These are phyloP conservation scores for Papilionanthe hybrid DNA, from an alignment of 116 monocot species.

Conservation along the genomic window DNA sequence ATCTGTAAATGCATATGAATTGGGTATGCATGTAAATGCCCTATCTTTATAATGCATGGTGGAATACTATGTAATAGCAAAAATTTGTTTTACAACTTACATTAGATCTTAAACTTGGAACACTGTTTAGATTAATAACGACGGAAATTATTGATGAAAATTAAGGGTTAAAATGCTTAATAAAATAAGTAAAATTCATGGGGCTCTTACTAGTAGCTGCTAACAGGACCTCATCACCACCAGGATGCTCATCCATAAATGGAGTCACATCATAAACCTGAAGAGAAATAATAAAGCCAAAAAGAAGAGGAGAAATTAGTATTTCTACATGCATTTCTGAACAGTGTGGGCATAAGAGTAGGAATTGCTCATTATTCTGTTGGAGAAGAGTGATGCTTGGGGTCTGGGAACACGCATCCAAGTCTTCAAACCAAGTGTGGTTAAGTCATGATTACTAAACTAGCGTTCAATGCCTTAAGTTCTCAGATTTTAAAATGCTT, in stretches of 20 bases:
- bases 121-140: not conserved
- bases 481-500: no score
- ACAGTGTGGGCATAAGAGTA: not conserved
- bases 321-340: not conserved
- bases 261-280: constrained; percentile 67
- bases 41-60: not conserved
- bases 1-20: no score
- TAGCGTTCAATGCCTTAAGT: no score
- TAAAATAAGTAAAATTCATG: not conserved
- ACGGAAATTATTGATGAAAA: not conserved
- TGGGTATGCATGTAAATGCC: not conserved
- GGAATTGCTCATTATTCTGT: no score
- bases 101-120: not conserved
- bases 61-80: not conserved
- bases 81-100: not conserved
- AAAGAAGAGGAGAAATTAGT: not conserved
- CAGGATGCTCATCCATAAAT: constrained; percentile 73
- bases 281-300: constrained; percentile 6
- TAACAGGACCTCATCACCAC: constrained; percentile 64
- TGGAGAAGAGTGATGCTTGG: no score
- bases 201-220: constrained; percentile 47
- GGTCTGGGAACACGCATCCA: no score
- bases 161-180: not conserved
- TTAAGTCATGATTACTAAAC: no score
- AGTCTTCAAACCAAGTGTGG: no score